Evolutionary conservation across 768 basidiomycete species (phyloP), one percentile per base, ranked within the genome.

Genomic region (Podaxis carcinomalis): DNA sequence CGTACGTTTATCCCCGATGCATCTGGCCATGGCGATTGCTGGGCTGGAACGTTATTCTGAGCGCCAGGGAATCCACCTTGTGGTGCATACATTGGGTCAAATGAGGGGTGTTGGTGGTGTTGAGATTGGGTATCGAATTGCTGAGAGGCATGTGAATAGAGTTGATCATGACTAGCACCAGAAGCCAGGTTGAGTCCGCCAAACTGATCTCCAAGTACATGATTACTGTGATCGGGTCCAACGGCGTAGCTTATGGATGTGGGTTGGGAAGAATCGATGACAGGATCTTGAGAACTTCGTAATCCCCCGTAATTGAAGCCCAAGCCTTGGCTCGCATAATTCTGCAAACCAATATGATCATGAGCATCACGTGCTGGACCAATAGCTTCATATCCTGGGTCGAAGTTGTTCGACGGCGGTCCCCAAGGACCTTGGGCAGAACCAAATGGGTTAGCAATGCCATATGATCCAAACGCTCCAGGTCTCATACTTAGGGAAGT

Each of bases 11-110:
- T 46, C 39, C 76, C 72, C 7, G 70, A 50, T 52, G 68, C 51
- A 56, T 69, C 65, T 39, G 69, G 71, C 80, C 79, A 80, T 27
- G 75, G 75, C 3, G 75, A 47, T 21, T 74, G 57, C 70, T 73
- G 47, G 13, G 27, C 13, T 35, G 39, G 39, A 27, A 36, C 27
- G 19, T 53, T 63, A 28, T 53, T 62, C 35, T 61, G 59, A 16
- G 28, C 6, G 23, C 42, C 11, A 10, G 52, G 11, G 44, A 61
- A 11, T 16, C 19, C 53, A 19, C 19, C 21, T 36, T 61, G 46
- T 11, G 36, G 59, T 39, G 39, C 25, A 56, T 42, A 58, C 13
- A 35, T 10, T 7, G 51, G 44, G 19, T 55, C 46, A 28, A 63
- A 44, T 21, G 47, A 37, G 13, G 57, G 14, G 16, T 35, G 49